These are phyloP conservation scores for Falciphora oryzae DNA, from an alignment of 2,329 filamentous ascomycete species.

Conservation along the genomic window DNA sequence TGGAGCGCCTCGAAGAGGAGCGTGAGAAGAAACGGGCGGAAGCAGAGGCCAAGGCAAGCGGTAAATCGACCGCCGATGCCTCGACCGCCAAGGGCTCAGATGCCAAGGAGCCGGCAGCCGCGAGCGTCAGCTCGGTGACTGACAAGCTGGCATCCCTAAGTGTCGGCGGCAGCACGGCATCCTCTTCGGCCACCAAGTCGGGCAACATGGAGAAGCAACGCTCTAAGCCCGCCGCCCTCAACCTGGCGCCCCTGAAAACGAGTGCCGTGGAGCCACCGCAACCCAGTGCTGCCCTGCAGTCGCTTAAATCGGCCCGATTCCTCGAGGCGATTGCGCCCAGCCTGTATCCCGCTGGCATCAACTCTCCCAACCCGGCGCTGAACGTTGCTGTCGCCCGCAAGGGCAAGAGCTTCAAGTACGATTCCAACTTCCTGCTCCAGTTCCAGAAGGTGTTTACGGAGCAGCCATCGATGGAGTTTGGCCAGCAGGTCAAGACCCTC, in stretches of 20 bases:
- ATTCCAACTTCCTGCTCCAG: constrained; percentile 90
- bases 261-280: constrained; percentile 86
- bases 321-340: constrained; percentile 63
- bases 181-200: constrained; percentile 43
- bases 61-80: constrained; percentile 45
- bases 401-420: constrained; percentile 84
- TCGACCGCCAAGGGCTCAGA: constrained; percentile 37
- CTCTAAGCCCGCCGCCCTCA: constrained; percentile 78
- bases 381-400: constrained; percentile 77
- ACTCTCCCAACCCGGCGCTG: constrained; percentile 84
- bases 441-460: constrained; percentile 96
- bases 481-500: constrained; percentile 78
- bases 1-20: constrained; percentile 68
- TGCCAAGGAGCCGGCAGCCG: constrained; percentile 36
- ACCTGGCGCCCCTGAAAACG: constrained; percentile 73
- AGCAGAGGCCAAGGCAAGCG: constrained; percentile 42
- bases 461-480: constrained; percentile 92
- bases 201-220: constrained; percentile 52
- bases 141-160: constrained; percentile 48
- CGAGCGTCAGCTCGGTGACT: constrained; percentile 32
- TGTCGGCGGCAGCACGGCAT: constrained; percentile 27
- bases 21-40: constrained; percentile 51
- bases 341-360: constrained; percentile 77
- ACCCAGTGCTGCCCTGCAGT: constrained; percentile 88
- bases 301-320: constrained; percentile 86